These are phyloP conservation scores for Thinopyrum elongatum DNA, from an alignment of 176 grass and related monocot species.

Conservation along the genomic window DNA sequence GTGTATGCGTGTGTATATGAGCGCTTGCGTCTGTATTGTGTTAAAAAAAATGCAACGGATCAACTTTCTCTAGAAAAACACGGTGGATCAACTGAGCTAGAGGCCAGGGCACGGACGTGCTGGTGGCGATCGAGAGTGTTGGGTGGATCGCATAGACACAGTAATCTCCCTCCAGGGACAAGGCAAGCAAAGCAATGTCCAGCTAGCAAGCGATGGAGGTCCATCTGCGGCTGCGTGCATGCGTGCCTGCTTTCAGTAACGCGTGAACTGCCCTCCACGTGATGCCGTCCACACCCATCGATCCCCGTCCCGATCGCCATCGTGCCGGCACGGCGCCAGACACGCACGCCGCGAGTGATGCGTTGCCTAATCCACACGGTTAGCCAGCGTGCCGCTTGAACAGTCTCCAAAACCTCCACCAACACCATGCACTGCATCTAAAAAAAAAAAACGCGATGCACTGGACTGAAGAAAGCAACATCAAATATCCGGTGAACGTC, in stretches of 20 bases:
- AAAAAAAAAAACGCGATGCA: too few species aligned
- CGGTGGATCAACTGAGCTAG: too few species aligned
- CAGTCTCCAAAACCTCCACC: not conserved
- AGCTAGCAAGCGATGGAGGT: too few species aligned
- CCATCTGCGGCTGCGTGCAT: not conserved
- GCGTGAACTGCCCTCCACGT: conserved; percentile 34
- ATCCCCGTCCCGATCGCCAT: not conserved
- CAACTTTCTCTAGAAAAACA: not conserved
- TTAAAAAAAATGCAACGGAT: not conserved
- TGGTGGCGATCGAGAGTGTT: not conserved
- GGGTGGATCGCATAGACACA: not conserved
- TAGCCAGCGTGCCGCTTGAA: not conserved
- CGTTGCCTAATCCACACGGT: not conserved
- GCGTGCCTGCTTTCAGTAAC: conserved; percentile 18
- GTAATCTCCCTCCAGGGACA: too few species aligned
- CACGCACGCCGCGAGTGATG: not conserved
- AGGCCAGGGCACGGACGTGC: too few species aligned
- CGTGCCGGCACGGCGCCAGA: conserved; percentile 12
- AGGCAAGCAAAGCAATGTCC: not conserved
- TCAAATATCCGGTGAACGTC: too few species aligned
- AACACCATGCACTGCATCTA: too few species aligned
- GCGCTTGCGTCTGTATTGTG: too few species aligned
- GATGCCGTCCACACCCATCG: not conserved
- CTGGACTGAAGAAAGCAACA: too few species aligned
- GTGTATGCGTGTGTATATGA: too few species aligned